phyloP scores from a whole-genome alignment of 2,329 filamentous ascomycete genomes.

The Pestalotiopsis sp. region DNA sequence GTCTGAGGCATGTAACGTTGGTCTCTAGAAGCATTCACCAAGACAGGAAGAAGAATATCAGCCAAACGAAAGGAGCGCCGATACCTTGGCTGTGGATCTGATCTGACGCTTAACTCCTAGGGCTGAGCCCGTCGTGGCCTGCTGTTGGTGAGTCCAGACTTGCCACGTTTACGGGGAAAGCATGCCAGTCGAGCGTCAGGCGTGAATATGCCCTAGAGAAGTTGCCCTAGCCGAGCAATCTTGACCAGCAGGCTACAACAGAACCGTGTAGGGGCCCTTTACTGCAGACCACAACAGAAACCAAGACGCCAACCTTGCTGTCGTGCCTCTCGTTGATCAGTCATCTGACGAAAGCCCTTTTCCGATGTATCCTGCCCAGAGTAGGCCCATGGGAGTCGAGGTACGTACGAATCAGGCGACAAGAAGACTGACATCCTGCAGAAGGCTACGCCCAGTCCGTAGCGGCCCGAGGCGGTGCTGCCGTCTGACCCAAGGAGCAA shows the following conservation, averaged over 20 bases:
- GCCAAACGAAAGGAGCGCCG: not conserved
- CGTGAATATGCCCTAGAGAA: not conserved
- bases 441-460: not conserved
- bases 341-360: not conserved
- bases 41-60: not conserved
- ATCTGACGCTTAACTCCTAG: not conserved
- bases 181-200: not conserved
- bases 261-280: not conserved
- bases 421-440: not conserved
- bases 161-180: not conserved
- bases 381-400: not conserved
- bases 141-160: not conserved
- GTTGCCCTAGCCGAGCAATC: not conserved
- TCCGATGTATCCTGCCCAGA: not conserved
- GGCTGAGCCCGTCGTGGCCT: not conserved
- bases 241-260: not conserved
- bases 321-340: too few species aligned
- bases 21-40: not conserved
- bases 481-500: not conserved
- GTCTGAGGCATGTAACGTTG: not conserved
- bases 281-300: too few species aligned
- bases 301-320: too few species aligned
- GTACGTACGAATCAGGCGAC: not conserved
- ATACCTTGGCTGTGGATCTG: not conserved
- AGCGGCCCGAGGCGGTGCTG: constrained; percentile 4